A percentile compares a stretch with the other conserved stretches of the same genome.
Evolutionary conservation across 2,329 filamentous ascomycete species (phyloP).

Genomic region (Cercospora janseana): DNA sequence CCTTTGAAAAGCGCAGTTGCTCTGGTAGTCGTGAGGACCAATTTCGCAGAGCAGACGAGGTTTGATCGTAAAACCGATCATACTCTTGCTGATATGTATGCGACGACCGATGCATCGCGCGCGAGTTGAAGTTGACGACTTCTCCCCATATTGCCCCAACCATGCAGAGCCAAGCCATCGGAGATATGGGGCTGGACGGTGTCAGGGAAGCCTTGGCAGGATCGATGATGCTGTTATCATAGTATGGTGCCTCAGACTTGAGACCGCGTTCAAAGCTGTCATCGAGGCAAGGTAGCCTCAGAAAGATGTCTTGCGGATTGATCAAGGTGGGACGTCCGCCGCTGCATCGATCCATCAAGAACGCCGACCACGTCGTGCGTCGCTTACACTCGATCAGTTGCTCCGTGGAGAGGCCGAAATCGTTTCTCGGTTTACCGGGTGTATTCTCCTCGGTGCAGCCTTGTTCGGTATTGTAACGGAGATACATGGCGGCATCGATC

Average conservation of each 20-base stretch:
- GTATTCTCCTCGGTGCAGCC: slow-evolving; percentile 35
- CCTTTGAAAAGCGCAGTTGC: slow-evolving; percentile 53
- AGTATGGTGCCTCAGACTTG: slow-evolving; percentile 59
- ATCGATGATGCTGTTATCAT: slow-evolving; percentile 54
- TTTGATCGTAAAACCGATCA: slow-evolving; percentile 54
- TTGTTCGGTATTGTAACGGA: slow-evolving; percentile 59
- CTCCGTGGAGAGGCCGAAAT: slow-evolving; percentile 33
- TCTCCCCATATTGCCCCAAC: slow-evolving; percentile 66
- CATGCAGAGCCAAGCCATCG: slow-evolving; percentile 61
- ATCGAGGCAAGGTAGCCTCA: slow-evolving; percentile 63
- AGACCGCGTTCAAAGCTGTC: slow-evolving; percentile 61
- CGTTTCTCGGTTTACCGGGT: slow-evolving; percentile 15
- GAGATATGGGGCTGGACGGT: slow-evolving; percentile 44
- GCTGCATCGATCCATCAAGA: slow-evolving; percentile 66
- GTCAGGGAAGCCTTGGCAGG: slow-evolving; percentile 36
- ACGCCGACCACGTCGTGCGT: slow-evolving; percentile 70
- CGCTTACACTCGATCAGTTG: slow-evolving; percentile 64
- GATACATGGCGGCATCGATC: slow-evolving; percentile 58
- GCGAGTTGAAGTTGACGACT: slow-evolving; percentile 60
- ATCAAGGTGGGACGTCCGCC: slow-evolving; percentile 54
- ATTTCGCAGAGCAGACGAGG: slow-evolving; percentile 53
- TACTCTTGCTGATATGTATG: slow-evolving; percentile 47
- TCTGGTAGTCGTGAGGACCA: slow-evolving; percentile 60
- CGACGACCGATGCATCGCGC: slow-evolving; percentile 48
- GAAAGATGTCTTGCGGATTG: slow-evolving; percentile 63